Percentiles rank a stretch among this genome's conserved stretches.
phyloP scores from a whole-genome alignment of 805 yeast genomes.

The Debaryomyces hansenii region DNA sequence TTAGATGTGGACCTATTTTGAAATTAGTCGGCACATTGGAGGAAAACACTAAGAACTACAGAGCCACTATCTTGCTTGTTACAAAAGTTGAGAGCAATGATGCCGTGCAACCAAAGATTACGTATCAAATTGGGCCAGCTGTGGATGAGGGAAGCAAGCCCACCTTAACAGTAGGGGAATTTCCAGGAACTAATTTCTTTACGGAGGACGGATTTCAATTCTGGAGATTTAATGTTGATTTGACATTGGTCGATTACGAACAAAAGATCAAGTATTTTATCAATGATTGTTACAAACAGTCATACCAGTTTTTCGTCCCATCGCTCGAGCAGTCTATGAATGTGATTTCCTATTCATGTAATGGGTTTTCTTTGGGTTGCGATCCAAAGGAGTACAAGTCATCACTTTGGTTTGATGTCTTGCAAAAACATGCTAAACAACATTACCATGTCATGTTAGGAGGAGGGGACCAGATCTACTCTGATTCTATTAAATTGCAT shows the following conservation, averaged over 20 bases:
- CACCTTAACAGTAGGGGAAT: slow-evolving; percentile 38
- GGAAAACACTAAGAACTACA: slow-evolving; percentile 47
- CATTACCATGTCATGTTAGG: slow-evolving; percentile 93
- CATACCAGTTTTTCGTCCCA: slow-evolving; percentile 71
- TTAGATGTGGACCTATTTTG: slow-evolving; percentile 77
- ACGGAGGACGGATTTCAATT: slow-evolving; percentile 53
- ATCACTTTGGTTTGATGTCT: slow-evolving; percentile 83
- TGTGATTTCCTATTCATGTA: slow-evolving; percentile 80
- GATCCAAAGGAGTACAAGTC: slow-evolving; percentile 69
- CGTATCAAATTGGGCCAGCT: slow-evolving; percentile 40
- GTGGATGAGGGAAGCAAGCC: background rate
- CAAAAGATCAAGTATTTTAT: slow-evolving; percentile 65
- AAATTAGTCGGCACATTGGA: slow-evolving; percentile 67
- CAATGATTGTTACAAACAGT: slow-evolving; percentile 37
- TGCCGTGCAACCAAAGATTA: slow-evolving; percentile 25
- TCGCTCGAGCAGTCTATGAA: slow-evolving; percentile 68
- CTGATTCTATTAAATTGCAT: slow-evolving; percentile 71
- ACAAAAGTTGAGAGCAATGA: slow-evolving; percentile 36
- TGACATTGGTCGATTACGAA: slow-evolving; percentile 49
- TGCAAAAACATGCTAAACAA: slow-evolving; percentile 58
- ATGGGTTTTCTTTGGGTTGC: slow-evolving; percentile 80
- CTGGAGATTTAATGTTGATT: slow-evolving; percentile 61
- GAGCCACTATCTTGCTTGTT: slow-evolving; percentile 71
- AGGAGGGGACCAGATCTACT: slow-evolving; percentile 95
- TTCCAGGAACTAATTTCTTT: slow-evolving; percentile 47